phyloP scores from a whole-genome alignment of 2,329 filamentous ascomycete species.

The Cordyceps cicadae region DNA sequence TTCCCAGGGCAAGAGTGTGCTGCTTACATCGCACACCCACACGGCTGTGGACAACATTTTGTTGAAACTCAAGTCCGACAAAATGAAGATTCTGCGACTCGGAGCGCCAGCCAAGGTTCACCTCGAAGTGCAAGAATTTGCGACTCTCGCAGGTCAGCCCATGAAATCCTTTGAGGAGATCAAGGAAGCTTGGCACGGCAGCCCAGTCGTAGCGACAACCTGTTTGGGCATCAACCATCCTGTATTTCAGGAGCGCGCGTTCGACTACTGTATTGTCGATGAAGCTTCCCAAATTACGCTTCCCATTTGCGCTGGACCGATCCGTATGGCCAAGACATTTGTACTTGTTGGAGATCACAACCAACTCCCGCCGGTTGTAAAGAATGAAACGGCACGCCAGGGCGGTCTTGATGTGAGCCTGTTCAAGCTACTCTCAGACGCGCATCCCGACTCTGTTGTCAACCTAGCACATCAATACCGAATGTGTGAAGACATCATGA shows the following conservation, averaged over 20 bases:
- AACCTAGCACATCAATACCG: slow-evolving; percentile 94
- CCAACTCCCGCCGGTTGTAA: slow-evolving; percentile 87
- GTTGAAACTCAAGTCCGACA: slow-evolving; percentile 75
- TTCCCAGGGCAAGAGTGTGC: slow-evolving; percentile 80
- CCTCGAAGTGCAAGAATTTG: slow-evolving; percentile 78
- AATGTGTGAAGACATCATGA: slow-evolving; percentile 97
- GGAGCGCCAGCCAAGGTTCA: slow-evolving; percentile 82
- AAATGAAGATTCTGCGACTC: slow-evolving; percentile 73
- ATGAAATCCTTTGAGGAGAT: slow-evolving; percentile 77
- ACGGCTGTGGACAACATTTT: slow-evolving; percentile 98
- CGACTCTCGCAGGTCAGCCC: slow-evolving; percentile 64
- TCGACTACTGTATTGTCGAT: slow-evolving; percentile 98
- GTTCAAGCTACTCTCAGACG: slow-evolving; percentile 87
- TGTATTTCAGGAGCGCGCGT: slow-evolving; percentile 78
- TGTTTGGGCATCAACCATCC: slow-evolving; percentile 87
- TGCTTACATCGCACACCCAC: slow-evolving; percentile 93
- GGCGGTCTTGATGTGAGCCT: slow-evolving; percentile 87
- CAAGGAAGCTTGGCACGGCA: slow-evolving; percentile 72
- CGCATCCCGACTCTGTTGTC: slow-evolving; percentile 78
- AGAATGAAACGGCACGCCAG: slow-evolving; percentile 77
- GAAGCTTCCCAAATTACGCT: slow-evolving; percentile 97
- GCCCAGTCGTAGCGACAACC: slow-evolving; percentile 86
- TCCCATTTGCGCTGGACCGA: slow-evolving; percentile 87
- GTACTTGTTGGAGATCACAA: slow-evolving; percentile 95
- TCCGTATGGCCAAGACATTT: slow-evolving; percentile 86